Conservation (phyloP, 345 rosid species). For the Linum tenue region DNA sequence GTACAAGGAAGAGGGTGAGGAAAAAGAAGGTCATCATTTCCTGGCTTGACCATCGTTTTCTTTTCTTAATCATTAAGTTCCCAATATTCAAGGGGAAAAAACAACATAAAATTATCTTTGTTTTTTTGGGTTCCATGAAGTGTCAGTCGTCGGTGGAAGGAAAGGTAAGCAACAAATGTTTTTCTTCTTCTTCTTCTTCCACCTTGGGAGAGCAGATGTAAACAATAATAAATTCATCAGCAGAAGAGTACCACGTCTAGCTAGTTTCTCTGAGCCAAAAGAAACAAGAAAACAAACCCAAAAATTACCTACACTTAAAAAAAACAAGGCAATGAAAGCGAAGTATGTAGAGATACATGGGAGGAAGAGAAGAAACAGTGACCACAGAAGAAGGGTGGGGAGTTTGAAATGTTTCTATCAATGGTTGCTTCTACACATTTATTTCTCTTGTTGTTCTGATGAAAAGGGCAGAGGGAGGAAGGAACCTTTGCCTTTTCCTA, state of each 20-base stretch:
- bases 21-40: constrained; percentile 29
- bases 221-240: not conserved
- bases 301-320: not conserved
- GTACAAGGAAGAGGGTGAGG: constrained; percentile 13
- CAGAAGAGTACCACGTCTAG: no score
- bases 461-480: constrained; percentile 14
- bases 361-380: constrained; percentile 15
- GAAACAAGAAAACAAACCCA: constrained; percentile 12
- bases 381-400: constrained; percentile 23
- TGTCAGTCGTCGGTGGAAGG: constrained; percentile 23
- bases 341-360: not conserved
- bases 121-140: constrained; percentile 26
- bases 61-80: constrained; percentile 5
- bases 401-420: constrained; percentile 45
- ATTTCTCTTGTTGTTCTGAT: constrained; percentile 14
- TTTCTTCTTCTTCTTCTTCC: not conserved
- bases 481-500: constrained; percentile 63
- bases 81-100: no score
- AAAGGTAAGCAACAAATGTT: not conserved
- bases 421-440: constrained; percentile 38
- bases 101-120: no score
- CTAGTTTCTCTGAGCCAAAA: not conserved
- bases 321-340: not conserved
- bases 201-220: not conserved
- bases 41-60: constrained; percentile 19